Base-by-base conservation (phyloP, 148 eudicot genomes). In the Dianthus caryophyllus region DNA sequence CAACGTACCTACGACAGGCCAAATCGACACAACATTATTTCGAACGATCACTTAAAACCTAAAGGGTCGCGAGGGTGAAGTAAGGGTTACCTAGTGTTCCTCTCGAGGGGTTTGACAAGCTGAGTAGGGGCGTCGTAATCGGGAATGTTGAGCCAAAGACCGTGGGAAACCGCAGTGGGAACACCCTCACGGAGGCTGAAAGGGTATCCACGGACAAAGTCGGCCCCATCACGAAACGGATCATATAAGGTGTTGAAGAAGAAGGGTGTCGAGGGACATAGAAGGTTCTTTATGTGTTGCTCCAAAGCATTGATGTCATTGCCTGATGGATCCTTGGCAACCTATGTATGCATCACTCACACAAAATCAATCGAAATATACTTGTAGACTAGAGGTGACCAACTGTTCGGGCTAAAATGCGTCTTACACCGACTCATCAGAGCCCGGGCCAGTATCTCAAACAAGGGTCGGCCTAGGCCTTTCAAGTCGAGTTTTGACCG, bases 201-300 rank as follows among this genome's bases (percentile, higher is more conserved):
- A 4, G 70, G 70, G 48, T 67, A 51, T 18, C 70, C 70, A 15
- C 70, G 70, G 3, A 67, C 70, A 31, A 67, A 67, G 48, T 67
- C 70, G 17, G 90, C 84, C 17, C 90, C 90, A 0, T 80, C 83
- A 14, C 82, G 53, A 62, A 56, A 85, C 21, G 90, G 90, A 66
- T 85, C 90, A 31, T 85, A 85, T 18, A 85, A 79, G 70, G 90
- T 85, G 71, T 85, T 85, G 83, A 79, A 85, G 85, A 85, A 85
- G 63, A 81, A 71, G 13, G 90, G 90, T 0, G 87, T 83, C 1
- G 90, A 83, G 25, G 90, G 90, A 54, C 71, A 33, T 69, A 85
- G 44, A 13, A 85, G 81, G 76, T 85, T 85, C 75, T 77, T 68
- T 50, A 85, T 81, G 66, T 85, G 90, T 77, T 83, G 87, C 73